Evolutionary conservation across 257 asterid genomes (phyloP), one percentile per base, ranked within the genome.

Genomic region (Solanum paucissectum): DNA sequence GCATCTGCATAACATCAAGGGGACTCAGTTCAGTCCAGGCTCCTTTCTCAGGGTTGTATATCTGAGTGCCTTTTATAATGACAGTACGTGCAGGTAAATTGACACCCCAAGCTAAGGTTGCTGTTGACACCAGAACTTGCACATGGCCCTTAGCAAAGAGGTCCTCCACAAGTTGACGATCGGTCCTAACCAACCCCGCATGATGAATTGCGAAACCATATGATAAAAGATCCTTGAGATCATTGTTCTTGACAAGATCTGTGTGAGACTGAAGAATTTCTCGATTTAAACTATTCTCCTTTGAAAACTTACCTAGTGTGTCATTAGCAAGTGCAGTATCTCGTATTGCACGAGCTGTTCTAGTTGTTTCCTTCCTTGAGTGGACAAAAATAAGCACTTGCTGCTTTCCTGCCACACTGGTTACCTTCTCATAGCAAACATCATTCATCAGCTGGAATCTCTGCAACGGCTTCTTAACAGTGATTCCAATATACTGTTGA

Each of bases 71-170:
- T 84, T 91, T 91, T 7, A 91, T 91, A 46, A 91, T 91, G 18
- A 91, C 92, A 20, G 93, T 91, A 76, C 76, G 93, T 23, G 92
- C 93, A 20, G 92, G 93, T 12, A 91, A 90, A 83, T 91, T 91
- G 87, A 90, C 93, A 85, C 93, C 93, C 92, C 93, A 91, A 46
- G 93, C 90, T 74, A 91, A 77, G 18, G 93, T 91, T 60, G 93
- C 91, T 21, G 93, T 91, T 60, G 93, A 91, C 32, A 91, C 93
- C 87, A 91, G 79, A 11, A 91, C 93, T 86, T 90, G 92, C 38
- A 87, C 91, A 83, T 90, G 86, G 1, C 92, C 92, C 18, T 87
- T 88, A 11, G 88, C 72, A 88, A 91, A 91, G 38, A 91, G 87
- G 7, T 88, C 90, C 89, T 91, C 93, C 66, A 91, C 93, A 82